These are phyloP conservation scores for Suillus variegatus DNA, from an alignment of 768 basidiomycete species.

Conservation along the genomic window DNA sequence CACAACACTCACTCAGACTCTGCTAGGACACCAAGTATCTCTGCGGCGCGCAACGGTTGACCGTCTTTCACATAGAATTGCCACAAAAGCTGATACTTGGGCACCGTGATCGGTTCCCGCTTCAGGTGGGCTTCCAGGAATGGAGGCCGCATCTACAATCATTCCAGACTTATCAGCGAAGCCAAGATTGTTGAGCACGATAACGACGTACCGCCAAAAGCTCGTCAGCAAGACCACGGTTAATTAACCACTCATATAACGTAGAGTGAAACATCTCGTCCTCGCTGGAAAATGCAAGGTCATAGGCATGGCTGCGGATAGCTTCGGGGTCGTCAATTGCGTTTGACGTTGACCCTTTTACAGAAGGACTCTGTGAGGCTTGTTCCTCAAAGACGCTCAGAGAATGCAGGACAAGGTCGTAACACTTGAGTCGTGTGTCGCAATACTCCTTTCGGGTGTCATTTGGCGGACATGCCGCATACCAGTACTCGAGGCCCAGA, in stretches of 20 bases:
- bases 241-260: slow-evolving; percentile 93
- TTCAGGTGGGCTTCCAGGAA: slow-evolving; percentile 89
- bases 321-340: slow-evolving; percentile 59
- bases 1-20: slow-evolving; percentile 70
- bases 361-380: slow-evolving; percentile 31
- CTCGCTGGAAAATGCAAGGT: slow-evolving; percentile 77
- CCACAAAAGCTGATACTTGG: slow-evolving; percentile 91
- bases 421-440: slow-evolving; percentile 70
- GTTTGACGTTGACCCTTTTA: slow-evolving; percentile 24
- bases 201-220: slow-evolving; percentile 74
- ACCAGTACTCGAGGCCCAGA: slow-evolving; percentile 76
- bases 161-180: slow-evolving; percentile 14
- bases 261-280: slow-evolving; percentile 95
- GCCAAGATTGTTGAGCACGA: slow-evolving; percentile 2
- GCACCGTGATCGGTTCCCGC: slow-evolving; percentile 75
- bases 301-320: slow-evolving; percentile 83
- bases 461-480: slow-evolving; percentile 54
- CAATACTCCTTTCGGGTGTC: slow-evolving; percentile 61
- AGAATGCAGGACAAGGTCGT: slow-evolving; percentile 82
- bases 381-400: slow-evolving; percentile 78
- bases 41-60: slow-evolving; percentile 84
- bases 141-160: slow-evolving; percentile 71
- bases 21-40: slow-evolving; percentile 79
- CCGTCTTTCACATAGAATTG: slow-evolving; percentile 95
- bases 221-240: slow-evolving; percentile 78